Percentiles rank a stretch among this genome's conserved stretches.
Evolutionary conservation across 2,329 filamentous ascomycete genomes (phyloP).

Genomic region (Bipolaris bicolor): DNA sequence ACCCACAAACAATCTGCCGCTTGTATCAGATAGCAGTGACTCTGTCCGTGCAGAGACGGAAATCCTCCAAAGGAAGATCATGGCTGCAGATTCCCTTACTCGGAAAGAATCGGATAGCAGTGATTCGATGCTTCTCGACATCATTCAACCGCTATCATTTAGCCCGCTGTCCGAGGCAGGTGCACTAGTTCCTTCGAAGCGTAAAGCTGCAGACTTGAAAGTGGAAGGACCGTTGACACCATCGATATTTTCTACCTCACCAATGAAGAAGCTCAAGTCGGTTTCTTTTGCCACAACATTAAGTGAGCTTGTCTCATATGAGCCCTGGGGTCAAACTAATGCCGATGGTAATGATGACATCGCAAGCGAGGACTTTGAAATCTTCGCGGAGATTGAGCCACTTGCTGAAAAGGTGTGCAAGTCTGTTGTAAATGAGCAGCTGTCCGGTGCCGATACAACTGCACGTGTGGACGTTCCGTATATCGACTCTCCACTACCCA

Average conservation of each 20-base stretch:
- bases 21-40: constrained; percentile 47
- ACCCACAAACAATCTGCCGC: constrained; percentile 44
- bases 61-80: constrained; percentile 45
- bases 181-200: constrained; percentile 36
- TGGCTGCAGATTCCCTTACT: constrained; percentile 41
- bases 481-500: constrained; percentile 52
- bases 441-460: constrained; percentile 56
- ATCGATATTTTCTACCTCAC: constrained; percentile 43
- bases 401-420: constrained; percentile 46
- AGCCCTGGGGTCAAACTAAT: constrained; percentile 30
- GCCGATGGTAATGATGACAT: constrained; percentile 14
- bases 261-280: constrained; percentile 50
- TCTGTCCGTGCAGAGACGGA: constrained; percentile 42
- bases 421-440: constrained; percentile 52
- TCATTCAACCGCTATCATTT: constrained; percentile 28
- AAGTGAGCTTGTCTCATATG: constrained; percentile 41
- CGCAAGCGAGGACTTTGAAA: constrained; percentile 30
- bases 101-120: constrained; percentile 42
- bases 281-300: constrained; percentile 49
- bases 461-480: constrained; percentile 57
- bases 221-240: constrained; percentile 57
- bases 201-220: constrained; percentile 48
- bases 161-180: constrained; percentile 24
- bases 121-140: constrained; percentile 42
- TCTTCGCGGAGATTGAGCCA: constrained; percentile 46